Evolutionary conservation across 495 filamentous ascomycete genomes (phyloP), one percentile per base, ranked within the genome.

Genomic region (Umbilicaria muhlenbergii): DNA sequence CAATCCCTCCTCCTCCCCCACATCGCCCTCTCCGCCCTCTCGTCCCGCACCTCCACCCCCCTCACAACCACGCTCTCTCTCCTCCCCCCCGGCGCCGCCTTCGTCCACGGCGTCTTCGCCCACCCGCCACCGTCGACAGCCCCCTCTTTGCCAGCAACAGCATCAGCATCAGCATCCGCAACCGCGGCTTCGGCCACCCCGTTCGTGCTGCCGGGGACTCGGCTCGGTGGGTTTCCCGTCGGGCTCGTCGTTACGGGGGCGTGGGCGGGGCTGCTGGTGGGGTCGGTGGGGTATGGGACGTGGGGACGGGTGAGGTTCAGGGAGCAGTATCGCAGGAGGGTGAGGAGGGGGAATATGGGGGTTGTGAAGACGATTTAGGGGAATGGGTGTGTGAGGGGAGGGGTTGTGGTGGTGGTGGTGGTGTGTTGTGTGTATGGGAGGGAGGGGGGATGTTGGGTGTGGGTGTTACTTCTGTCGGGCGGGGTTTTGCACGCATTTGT

Each of bases 51-150:
- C 12, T 69, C 69, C 14, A 50, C 61, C 41, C 42, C 49, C 2
- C 56, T 83, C 43, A 70, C 53, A 49, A 78, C 80, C 34, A 70
- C 70, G 24, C 71, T 86, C 17, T 28, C 71, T 86, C 17, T 75
- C 77, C 7, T 67, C 69, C 13, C 74, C 58, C 74, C 79, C 51
- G 75, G 80, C 15, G 74, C 70, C 8, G 24, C 24, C 24, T 87
- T 86, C 40, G 72, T 87, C 36, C 67, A 66, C 17, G 82, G 82
- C 24, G 68, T 79, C 38, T 83, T 86, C 51, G 66, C 74, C 1
- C 58, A 69, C 18, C 54, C 55, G 28, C 36, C 45, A 11, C 32
- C 44, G 16, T 40, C 61, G 7, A 61, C 62, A 35, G 49, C 59
- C 13, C 49, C 54, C 13, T 50, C 60, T 13, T 53, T n/a, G n/a